Base-by-base conservation (phyloP, 441 rosid genomes). In the Dalechampia spathulata region DNA sequence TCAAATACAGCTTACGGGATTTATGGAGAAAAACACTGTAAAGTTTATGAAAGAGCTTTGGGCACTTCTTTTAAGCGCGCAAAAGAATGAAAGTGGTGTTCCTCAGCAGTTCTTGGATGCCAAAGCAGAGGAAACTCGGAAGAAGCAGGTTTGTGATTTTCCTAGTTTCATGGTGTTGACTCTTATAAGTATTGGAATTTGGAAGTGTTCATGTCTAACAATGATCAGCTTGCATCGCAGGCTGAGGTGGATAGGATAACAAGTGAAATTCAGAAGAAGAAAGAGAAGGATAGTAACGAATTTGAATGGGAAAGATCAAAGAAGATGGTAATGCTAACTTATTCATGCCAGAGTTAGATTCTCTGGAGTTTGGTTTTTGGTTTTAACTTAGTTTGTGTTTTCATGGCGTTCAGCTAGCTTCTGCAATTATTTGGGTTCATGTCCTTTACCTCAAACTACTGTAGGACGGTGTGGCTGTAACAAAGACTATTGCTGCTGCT, bases 351-450 rank as follows among this genome's bases (percentile, higher is more conserved):
- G 86, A 83, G 75, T 71, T 85, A 52, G 67, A 64, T 71, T 70
- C 32, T 57, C 53, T 72, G 45, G 58, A 63, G 66, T 55, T 75
- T 71, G 59, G 73, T 71, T 73, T 80, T 60, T 67, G 67, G 58
- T 79, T 87, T 78, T 90, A 81, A 90, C 95, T 74, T 39, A 71
- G 63, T 64, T 77, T 80, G 86, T 85, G 80, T 83, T 90, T 85
- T 73, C 75, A 79, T 93, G 90, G 75, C 76, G 72, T 68, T 90
- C 96, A 90, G 98, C 92, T 80, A 86, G 75, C 95, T 90, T 87
- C 99, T 93, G 95, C 95, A 83, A 87, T 94, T 90, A 86, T 94
- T 86, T 86, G 95, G 94, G 90, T 83, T 94, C 95, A 94, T 94
- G 86, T 87, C 93, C 99, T 87, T 94, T 90, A 84, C 95, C 91